Conservation (phyloP, 306 rosid species). For the Dicorynia guianensis region DNA sequence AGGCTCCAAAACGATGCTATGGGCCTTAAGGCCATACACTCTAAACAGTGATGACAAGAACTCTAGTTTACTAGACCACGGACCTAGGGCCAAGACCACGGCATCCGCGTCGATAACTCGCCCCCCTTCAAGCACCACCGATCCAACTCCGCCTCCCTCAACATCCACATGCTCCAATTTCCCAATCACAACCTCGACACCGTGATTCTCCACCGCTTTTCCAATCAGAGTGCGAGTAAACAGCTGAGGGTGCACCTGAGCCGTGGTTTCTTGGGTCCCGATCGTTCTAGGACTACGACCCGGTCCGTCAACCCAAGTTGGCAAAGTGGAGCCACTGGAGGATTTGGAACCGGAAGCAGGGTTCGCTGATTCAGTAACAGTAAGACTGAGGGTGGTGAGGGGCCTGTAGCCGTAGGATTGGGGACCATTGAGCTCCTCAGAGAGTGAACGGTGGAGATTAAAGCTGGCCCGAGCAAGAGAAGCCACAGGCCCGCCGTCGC, state of each 20-base stretch:
- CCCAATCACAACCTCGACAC: conserved; percentile 72
- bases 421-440: conserved; percentile 72
- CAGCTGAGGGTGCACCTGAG: conserved; percentile 87
- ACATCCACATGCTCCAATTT: conserved; percentile 64
- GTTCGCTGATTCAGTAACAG: conserved; percentile 55
- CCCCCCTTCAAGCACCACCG: conserved; percentile 72
- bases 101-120: conserved; percentile 64
- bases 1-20: conserved; percentile 82
- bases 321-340: conserved; percentile 43
- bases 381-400: conserved; percentile 73
- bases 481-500: conserved; percentile 76
- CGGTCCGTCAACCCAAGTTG: conserved; percentile 79
- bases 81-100: conserved; percentile 84
- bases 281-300: conserved; percentile 53
- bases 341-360: conserved; percentile 40
- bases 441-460: conserved; percentile 80
- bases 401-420: conserved; percentile 83
- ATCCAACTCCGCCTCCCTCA: conserved; percentile 53
- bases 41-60: conserved; percentile 60
- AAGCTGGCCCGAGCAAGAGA: conserved; percentile 80
- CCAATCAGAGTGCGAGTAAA: conserved; percentile 65
- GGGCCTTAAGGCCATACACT: conserved; percentile 77
- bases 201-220: conserved; percentile 67
- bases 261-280: conserved; percentile 74
- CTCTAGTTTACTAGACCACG: conserved; percentile 79